phyloP scores from a whole-genome alignment of 495 filamentous ascomycete genomes.

The Rusavskia elegans region DNA sequence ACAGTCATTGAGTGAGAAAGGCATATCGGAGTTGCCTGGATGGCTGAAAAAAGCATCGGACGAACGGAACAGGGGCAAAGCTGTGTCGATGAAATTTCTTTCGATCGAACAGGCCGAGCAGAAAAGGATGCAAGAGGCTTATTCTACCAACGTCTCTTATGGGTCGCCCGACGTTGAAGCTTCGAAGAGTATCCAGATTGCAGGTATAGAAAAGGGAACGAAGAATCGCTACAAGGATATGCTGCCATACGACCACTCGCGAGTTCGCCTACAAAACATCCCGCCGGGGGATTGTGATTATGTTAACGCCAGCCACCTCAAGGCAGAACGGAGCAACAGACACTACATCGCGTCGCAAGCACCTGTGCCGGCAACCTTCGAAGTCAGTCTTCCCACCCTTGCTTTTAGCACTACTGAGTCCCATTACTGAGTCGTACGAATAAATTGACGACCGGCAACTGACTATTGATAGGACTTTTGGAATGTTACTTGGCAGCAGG shows the following conservation, averaged over 20 bases:
- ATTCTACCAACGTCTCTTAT: constrained; percentile 45
- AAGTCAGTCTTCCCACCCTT: constrained; percentile 37
- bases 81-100: constrained; percentile 70
- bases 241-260: constrained; percentile 85
- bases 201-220: constrained; percentile 81
- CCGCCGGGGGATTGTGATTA: constrained; percentile 74
- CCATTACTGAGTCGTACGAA: neutral
- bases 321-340: constrained; percentile 62
- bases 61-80: constrained; percentile 54
- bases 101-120: constrained; percentile 73
- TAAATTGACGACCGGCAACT: constrained; percentile 13
- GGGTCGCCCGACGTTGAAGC: constrained; percentile 22
- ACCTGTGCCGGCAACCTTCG: constrained; percentile 81
- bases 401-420: neutral
- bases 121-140: constrained; percentile 78
- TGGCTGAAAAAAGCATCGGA: constrained; percentile 64
- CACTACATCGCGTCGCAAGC: constrained; percentile 93
- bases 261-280: constrained; percentile 62
- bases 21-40: constrained; percentile 36
- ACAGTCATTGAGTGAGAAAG: constrained; percentile 22
- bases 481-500: constrained; percentile 94
- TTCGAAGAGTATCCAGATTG: constrained; percentile 38
- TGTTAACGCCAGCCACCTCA: constrained; percentile 82
- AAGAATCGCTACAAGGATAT: constrained; percentile 99
- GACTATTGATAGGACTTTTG: constrained; percentile 70